Evolutionary conservation across 1,284 basidiomycete species (phyloP), one percentile per base, ranked within the genome.

Genomic region (Mycena citricolor): DNA sequence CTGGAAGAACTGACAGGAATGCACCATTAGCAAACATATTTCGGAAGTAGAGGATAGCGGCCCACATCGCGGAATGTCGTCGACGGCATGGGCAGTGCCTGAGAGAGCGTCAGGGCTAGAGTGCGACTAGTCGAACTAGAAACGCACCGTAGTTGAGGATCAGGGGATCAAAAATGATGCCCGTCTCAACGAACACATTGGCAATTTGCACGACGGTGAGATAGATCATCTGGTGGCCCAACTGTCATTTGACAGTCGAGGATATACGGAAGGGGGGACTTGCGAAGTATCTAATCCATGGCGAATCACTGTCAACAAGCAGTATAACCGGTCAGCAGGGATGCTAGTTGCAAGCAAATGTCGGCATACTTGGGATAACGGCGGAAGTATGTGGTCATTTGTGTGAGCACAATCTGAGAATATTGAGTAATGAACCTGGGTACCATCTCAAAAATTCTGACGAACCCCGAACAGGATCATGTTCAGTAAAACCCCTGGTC

Each of bases 401-500:
- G 40, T 17, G n/a, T 29, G 22, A 26, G 19, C n/a, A 43, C 14
- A 13, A 39, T 22, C 40, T 51, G 40, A 12, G 20, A 20, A 17
- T 26, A 30, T 13, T 38, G 33, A 28, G 31, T 16, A 12, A 30
- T 13, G 29, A 11, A 4, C 2, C n/a, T 22, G 19, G 25, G 22
- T 4, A 8, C 11, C 21, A 24, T 26, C 30, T 13, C 29, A 17
- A 29, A 13, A 30, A 17, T 10, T 19, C 29, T 25, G 17, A 47
- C 52, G 12, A 32, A 55, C 54, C 34, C 54, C 54, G 31, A 45
- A 53, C 14, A 55, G 32, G 16, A 51, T 42, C 22, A 39, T 30
- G 38, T 54, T 57, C 30, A 55, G 32, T 13, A 49, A 26, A 20
- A 44, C 54, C 24, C 49, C 49, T 42, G 30, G 5, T 5, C 8